These are phyloP conservation scores for Pichia kluyveri DNA, from an alignment of 805 yeast species.

Conservation along the genomic window DNA sequence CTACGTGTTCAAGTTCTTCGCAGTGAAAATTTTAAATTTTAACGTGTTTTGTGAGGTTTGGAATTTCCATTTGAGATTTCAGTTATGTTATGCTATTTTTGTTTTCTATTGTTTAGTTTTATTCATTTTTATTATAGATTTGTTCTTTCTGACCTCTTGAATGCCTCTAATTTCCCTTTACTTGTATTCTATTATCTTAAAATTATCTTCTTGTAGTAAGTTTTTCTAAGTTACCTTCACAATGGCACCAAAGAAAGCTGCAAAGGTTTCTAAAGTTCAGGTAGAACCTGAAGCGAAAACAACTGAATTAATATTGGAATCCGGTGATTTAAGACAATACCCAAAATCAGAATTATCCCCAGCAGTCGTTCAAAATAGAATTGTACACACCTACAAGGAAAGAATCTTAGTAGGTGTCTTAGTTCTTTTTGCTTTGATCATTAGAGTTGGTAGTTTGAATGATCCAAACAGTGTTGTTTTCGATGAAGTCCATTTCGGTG, in stretches of 20 bases:
- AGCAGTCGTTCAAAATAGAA: constrained; percentile 31
- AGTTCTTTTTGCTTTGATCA: constrained; percentile 34
- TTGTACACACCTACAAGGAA: constrained; percentile 31
- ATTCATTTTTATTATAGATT: too few relatives aligned
- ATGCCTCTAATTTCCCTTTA: too few relatives aligned
- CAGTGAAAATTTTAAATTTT: background rate
- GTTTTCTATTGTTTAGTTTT: too few relatives aligned
- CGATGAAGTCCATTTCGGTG: constrained; percentile 97
- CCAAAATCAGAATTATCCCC: constrained; percentile 43
- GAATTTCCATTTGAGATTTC: too few relatives aligned
- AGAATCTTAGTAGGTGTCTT: constrained; percentile 33
- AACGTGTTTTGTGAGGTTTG: background rate
- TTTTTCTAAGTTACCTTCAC: background rate
- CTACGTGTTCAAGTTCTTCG: background rate
- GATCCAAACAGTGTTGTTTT: constrained; percentile 84
- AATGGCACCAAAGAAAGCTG: constrained; percentile 19
- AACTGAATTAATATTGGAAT: constrained; percentile 35
- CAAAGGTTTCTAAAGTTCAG: constrained; percentile 5
- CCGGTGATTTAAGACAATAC: constrained; percentile 49
- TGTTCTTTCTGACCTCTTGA: too few relatives aligned
- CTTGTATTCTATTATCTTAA: too few relatives aligned
- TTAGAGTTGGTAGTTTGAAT: constrained; percentile 54
- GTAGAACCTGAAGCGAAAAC: constrained; percentile 13
- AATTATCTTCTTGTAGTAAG: background rate
- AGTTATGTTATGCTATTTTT: too few relatives aligned